phyloP scores from a whole-genome alignment of 495 filamentous ascomycete species.

The Penicillium argentinense region DNA sequence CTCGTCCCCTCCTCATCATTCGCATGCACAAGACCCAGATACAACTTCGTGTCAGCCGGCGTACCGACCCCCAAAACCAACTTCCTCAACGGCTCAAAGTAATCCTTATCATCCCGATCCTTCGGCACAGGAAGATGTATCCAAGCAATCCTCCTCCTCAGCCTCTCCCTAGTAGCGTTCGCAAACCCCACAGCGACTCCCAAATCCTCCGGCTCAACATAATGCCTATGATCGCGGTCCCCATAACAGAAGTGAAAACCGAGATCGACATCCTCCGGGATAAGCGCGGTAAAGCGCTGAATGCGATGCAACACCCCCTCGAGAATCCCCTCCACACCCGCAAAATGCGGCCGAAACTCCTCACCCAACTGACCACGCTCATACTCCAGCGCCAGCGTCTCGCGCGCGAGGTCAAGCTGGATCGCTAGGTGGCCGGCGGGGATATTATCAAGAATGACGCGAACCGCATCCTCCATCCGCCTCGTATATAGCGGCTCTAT shows the following conservation, averaged over 20 bases:
- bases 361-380: conserved; percentile 4
- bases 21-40: conserved; percentile 43
- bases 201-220: conserved; percentile 38
- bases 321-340: conserved; percentile 29
- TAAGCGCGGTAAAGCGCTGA: conserved; percentile 20
- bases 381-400: conserved; percentile 35
- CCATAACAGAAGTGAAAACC: conserved; percentile 50
- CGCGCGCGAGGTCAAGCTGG: conserved; percentile 41
- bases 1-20: conserved; percentile 39
- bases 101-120: conserved; percentile 27
- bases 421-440: conserved; percentile 42
- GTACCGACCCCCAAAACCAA: conserved; percentile 21
- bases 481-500: conserved; percentile 43
- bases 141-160: no score
- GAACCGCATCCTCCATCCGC: conserved; percentile 28
- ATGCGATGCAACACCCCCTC: conserved; percentile 36
- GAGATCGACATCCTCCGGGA: conserved; percentile 35
- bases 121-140: conserved; percentile 48
- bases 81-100: conserved; percentile 32
- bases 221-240: conserved; percentile 41
- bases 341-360: conserved; percentile 29
- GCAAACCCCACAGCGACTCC: conserved; percentile 30
- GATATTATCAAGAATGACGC: conserved; percentile 34
- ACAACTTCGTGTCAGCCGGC: conserved; percentile 14
- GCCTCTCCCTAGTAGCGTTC: no score